Evolutionary conservation across 2,329 filamentous ascomycete genomes (phyloP).

Genomic region (Penicillium polonicum): DNA sequence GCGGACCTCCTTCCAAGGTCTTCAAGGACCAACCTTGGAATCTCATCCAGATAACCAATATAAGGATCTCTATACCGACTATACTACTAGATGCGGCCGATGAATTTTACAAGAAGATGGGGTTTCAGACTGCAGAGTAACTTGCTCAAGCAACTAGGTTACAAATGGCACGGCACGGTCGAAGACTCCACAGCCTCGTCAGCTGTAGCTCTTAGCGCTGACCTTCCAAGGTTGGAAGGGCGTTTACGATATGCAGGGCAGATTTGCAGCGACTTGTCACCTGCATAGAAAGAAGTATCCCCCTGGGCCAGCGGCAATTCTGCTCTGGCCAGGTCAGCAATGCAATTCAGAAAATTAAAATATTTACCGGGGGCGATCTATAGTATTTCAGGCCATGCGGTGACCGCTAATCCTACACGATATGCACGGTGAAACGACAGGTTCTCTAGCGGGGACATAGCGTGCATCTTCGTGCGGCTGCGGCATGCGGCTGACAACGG

Average conservation of each 20-base stretch:
- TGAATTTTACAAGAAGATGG: conserved; percentile 36
- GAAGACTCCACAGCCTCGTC: conserved; percentile 38
- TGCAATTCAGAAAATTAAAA: too few species aligned
- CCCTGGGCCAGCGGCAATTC: background rate
- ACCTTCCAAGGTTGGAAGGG: too few species aligned
- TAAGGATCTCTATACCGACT: conserved; percentile 35
- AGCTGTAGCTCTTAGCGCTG: conserved; percentile 29
- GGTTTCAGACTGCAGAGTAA: background rate
- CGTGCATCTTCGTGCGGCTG: background rate
- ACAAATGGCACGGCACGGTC: background rate
- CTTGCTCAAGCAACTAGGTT: background rate
- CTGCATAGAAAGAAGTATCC: background rate
- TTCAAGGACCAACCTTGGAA: too few species aligned
- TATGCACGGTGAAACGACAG: background rate
- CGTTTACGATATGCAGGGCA: background rate
- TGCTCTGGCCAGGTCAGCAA: background rate
- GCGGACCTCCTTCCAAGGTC: conserved; percentile 23
- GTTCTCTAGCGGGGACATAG: background rate
- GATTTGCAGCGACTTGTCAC: background rate
- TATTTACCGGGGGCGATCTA: background rate
- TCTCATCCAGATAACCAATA: too few species aligned
- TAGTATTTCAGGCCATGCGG: background rate
- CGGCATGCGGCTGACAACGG: background rate
- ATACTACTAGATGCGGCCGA: conserved; percentile 44
- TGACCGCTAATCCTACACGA: background rate